Conservation (phyloP, 2,329 filamentous ascomycete species). For the Aspergillus bombycis region DNA sequence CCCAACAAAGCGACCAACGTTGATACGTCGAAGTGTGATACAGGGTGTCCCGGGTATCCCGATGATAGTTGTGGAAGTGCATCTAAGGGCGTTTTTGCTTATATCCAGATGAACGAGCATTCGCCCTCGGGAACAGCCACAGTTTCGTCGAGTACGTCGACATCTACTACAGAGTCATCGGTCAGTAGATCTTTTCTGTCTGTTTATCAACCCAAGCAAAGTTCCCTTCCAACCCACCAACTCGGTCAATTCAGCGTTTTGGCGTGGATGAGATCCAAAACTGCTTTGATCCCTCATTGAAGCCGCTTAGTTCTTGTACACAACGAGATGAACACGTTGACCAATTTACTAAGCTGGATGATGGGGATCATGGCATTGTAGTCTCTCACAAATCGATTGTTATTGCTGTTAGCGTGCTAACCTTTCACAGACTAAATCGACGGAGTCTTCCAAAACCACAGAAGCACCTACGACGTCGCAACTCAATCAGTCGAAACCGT, state of each 20-base stretch:
- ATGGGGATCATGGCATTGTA: background rate
- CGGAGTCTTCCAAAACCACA: conserved; percentile 19
- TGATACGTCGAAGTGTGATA: conserved; percentile 38
- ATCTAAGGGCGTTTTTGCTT: conserved; percentile 45
- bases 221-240: background rate
- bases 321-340: background rate
- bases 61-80: conserved; percentile 49
- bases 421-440: conserved; percentile 11
- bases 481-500: conserved; percentile 24
- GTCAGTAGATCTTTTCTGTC: conserved; percentile 21
- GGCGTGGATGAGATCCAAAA: background rate
- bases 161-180: conserved; percentile 29
- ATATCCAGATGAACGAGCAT: conserved; percentile 42
- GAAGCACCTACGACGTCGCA: conserved; percentile 18
- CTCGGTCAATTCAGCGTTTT: background rate
- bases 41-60: conserved; percentile 52
- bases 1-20: conserved; percentile 41
- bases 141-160: conserved; percentile 22
- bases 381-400: background rate
- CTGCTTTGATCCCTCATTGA: background rate
- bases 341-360: background rate
- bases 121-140: conserved; percentile 38
- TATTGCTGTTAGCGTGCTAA: conserved; percentile 6
- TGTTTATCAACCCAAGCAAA: background rate
- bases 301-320: background rate